A percentile compares a stretch with the other conserved stretches of the same genome.
Conservation (phyloP, 768 basidiomycete genomes). For the Hericium erinaceus region DNA sequence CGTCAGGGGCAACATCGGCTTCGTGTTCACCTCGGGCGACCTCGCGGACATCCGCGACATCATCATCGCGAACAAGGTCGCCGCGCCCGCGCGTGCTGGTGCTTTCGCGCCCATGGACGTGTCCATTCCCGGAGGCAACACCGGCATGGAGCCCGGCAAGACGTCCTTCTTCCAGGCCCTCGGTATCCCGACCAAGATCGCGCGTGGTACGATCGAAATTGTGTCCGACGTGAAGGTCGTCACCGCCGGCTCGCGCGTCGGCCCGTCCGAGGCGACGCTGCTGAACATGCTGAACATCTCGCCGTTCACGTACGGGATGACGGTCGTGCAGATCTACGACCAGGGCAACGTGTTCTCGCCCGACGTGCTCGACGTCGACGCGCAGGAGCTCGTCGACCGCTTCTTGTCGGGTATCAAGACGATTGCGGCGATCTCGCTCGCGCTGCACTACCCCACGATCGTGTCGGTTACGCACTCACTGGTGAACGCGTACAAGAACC, state of each 20-base stretch:
- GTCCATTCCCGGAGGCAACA: constrained; percentile 89
- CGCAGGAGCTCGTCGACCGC: constrained; percentile 81
- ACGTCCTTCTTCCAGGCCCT: constrained; percentile 99
- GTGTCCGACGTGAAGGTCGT: constrained; percentile 96
- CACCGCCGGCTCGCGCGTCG: constrained; percentile 85
- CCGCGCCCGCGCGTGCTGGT: constrained; percentile 97
- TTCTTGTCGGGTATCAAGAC: constrained; percentile 93
- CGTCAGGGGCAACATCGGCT: constrained; percentile 97
- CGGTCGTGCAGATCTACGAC: constrained; percentile 94
- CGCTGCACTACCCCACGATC: constrained; percentile 91
- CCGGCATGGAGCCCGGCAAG: constrained; percentile 99
- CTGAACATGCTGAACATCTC: constrained; percentile 99
- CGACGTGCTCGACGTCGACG: constrained; percentile 85
- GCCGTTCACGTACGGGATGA: constrained; percentile 99
- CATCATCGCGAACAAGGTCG: constrained; percentile 95
- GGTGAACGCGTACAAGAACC: constrained; percentile 99
- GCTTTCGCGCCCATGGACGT: constrained; percentile 92
- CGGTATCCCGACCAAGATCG: constrained; percentile 99
- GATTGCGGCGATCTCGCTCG: constrained; percentile 92
- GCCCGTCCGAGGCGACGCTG: constrained; percentile 93
- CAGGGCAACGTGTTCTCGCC: constrained; percentile 88
- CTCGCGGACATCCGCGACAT: constrained; percentile 92
- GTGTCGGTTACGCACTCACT: constrained; percentile 91
- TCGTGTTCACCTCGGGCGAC: constrained; percentile 91
- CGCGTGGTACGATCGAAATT: constrained; percentile 99